Evolutionary conservation across 805 yeast species (phyloP).

Genomic region (Lipomyces japonicus): DNA sequence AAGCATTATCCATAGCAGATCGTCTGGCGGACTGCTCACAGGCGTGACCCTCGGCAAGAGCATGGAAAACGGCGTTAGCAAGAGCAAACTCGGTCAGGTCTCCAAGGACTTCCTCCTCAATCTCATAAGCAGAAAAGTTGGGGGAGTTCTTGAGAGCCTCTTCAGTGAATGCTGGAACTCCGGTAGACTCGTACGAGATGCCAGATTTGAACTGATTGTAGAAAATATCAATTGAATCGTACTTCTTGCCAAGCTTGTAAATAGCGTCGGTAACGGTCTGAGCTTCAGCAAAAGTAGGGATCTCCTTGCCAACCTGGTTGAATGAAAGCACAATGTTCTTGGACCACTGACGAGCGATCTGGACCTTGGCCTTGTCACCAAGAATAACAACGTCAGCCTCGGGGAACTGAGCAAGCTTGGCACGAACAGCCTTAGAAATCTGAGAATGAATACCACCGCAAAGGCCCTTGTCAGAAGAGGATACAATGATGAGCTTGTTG

Average conservation of each 20-base stretch:
- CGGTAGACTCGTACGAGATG: slow-evolving; percentile 83
- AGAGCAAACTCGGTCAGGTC: slow-evolving; percentile 76
- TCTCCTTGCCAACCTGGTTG: slow-evolving; percentile 93
- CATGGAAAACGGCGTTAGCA: slow-evolving; percentile 84
- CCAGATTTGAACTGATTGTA: slow-evolving; percentile 86
- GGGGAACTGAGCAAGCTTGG: slow-evolving; percentile 38
- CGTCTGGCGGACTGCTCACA: slow-evolving; percentile 98
- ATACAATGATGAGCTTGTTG: slow-evolving; percentile 77
- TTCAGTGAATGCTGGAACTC: slow-evolving; percentile 62
- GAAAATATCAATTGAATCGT: slow-evolving; percentile 72
- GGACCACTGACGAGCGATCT: slow-evolving; percentile 77
- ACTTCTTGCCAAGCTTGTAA: slow-evolving; percentile 52
- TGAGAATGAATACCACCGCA: slow-evolving; percentile 98
- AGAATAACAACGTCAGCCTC: slow-evolving; percentile 69
- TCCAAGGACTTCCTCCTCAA: slow-evolving; percentile 55
- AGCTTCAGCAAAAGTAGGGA: slow-evolving; percentile 90
- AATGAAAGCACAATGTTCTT: slow-evolving; percentile 68
- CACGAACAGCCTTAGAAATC: slow-evolving; percentile 82
- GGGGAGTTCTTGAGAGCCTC: slow-evolving; percentile 78
- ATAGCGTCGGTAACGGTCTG: slow-evolving; percentile 85
- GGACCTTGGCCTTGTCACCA: slow-evolving; percentile 93
- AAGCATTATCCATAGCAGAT: slow-evolving; percentile 99
- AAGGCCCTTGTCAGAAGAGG: slow-evolving; percentile 95
- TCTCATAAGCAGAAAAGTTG: slow-evolving; percentile 75
- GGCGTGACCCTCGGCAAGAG: slow-evolving; percentile 97